Evolutionary conservation across 2,329 filamentous ascomycete species (phyloP).

Genomic region (Aspergillus phoenicis): DNA sequence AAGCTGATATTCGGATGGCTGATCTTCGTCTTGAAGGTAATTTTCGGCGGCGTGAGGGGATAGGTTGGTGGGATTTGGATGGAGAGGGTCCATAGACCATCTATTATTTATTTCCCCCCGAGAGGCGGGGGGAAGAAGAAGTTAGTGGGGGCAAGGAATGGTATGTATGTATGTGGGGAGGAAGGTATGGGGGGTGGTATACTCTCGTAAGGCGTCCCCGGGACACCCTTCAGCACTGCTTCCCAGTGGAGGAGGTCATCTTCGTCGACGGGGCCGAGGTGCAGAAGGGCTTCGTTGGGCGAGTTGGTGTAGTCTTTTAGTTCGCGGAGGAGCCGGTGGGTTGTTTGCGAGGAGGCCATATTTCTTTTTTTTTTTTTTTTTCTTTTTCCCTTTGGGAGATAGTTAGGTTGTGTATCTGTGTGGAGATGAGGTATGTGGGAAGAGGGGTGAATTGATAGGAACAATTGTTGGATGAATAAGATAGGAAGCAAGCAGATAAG

Average conservation of each 20-base stretch:
- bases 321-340: conserved; percentile 64
- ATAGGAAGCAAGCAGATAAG: no score
- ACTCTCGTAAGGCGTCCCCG: conserved; percentile 64
- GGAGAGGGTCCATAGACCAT: conserved; percentile 79
- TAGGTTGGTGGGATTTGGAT: conserved; percentile 78
- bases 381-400: background rate
- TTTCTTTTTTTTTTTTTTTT: no score
- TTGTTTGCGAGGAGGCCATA: conserved; percentile 42
- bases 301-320: conserved; percentile 59
- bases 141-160: no score
- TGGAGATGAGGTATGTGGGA: background rate
- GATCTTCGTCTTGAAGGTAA: conserved; percentile 80
- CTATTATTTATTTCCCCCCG: conserved; percentile 26
- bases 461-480: no score
- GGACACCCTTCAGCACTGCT: conserved; percentile 62
- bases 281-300: conserved; percentile 59
- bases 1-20: conserved; percentile 80
- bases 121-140: background rate
- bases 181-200: conserved; percentile 9
- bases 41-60: conserved; percentile 73
- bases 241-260: conserved; percentile 62
- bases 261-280: conserved; percentile 60
- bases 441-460: background rate
- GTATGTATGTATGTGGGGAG: background rate
- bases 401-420: background rate